phyloP scores from a whole-genome alignment of 2,329 filamentous ascomycete species.

The Elsinoe batatas region DNA sequence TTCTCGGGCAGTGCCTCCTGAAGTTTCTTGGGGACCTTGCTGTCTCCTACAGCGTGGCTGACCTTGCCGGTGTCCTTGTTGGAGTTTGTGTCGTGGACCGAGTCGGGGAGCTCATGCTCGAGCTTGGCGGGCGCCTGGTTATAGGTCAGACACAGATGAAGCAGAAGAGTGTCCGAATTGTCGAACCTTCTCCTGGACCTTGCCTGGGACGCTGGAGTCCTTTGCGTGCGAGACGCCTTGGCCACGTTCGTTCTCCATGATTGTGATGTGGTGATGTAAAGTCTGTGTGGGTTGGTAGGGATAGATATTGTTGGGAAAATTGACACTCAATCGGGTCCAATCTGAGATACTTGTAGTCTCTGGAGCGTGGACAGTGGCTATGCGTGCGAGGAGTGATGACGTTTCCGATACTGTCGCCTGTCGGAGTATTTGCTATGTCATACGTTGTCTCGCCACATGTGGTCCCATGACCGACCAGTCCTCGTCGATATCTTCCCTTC shows the following conservation, averaged over 20 bases:
- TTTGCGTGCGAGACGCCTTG: slow-evolving; percentile 35
- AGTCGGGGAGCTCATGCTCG: slow-evolving; percentile 32
- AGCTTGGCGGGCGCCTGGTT: slow-evolving; percentile 26
- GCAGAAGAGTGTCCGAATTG: not conserved
- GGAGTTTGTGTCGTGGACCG: slow-evolving; percentile 30
- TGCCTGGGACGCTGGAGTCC: slow-evolving; percentile 32
- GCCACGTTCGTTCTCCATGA: slow-evolving; percentile 25
- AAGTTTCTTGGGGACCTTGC: slow-evolving; percentile 34
- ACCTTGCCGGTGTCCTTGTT: slow-evolving; percentile 28
- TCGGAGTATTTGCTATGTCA: too few species aligned
- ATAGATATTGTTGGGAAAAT: not conserved
- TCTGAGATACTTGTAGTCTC: not conserved
- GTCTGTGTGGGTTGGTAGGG: not conserved
- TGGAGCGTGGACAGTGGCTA: not conserved
- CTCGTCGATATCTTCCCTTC: too few species aligned
- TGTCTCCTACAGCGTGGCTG: slow-evolving; percentile 32
- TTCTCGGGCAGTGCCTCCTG: slow-evolving; percentile 37
- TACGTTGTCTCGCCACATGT: too few species aligned
- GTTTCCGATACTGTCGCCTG: not conserved
- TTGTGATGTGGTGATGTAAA: not conserved
- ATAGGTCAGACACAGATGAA: not conserved
- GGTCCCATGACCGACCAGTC: too few species aligned
- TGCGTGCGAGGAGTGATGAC: not conserved
- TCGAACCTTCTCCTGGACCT: slow-evolving; percentile 30
- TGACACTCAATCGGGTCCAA: not conserved